These are phyloP conservation scores for Rhytidhysteron rufulum DNA, from an alignment of 2,329 filamentous ascomycete species.

Conservation along the genomic window DNA sequence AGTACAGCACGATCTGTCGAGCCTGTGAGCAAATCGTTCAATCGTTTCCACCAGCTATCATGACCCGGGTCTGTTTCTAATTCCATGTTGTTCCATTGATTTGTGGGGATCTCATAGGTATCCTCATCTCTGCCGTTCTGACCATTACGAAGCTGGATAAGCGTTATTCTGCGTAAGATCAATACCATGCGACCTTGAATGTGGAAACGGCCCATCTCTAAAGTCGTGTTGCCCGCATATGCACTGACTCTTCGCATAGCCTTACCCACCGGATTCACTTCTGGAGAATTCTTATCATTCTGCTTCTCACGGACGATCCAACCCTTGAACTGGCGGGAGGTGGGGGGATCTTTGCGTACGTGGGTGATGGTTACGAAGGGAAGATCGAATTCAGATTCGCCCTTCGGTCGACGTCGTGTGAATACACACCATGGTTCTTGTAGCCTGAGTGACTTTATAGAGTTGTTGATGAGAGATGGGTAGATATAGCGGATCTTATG, in stretches of 20 bases:
- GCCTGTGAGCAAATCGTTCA: neutral
- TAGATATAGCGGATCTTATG: conserved; percentile 16
- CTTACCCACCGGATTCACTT: conserved; percentile 11
- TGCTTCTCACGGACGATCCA: conserved; percentile 3
- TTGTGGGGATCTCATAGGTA: neutral
- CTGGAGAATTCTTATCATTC: conserved; percentile 6
- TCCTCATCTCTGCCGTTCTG: neutral
- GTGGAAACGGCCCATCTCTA: conserved; percentile 13
- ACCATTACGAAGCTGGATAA: neutral
- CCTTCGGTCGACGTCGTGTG: conserved; percentile 9
- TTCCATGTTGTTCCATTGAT: neutral
- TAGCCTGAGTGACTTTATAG: conserved; percentile 5
- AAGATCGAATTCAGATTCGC: conserved; percentile 6
- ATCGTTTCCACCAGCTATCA: neutral
- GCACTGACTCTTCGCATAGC: conserved; percentile 11
- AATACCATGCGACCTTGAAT: neutral
- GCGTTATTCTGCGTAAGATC: neutral
- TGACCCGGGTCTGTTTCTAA: neutral
- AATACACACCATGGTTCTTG: conserved; percentile 6
- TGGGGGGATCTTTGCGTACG: neutral
- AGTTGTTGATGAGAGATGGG: conserved; percentile 8
- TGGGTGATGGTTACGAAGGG: conserved; percentile 10
- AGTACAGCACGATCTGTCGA: neutral
- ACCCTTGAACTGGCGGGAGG: conserved; percentile 1
- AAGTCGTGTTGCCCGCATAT: conserved; percentile 12